Conservation (phyloP, 2,329 filamentous ascomycete species). For the Ophiocordyceps camponoti-floridani region DNA sequence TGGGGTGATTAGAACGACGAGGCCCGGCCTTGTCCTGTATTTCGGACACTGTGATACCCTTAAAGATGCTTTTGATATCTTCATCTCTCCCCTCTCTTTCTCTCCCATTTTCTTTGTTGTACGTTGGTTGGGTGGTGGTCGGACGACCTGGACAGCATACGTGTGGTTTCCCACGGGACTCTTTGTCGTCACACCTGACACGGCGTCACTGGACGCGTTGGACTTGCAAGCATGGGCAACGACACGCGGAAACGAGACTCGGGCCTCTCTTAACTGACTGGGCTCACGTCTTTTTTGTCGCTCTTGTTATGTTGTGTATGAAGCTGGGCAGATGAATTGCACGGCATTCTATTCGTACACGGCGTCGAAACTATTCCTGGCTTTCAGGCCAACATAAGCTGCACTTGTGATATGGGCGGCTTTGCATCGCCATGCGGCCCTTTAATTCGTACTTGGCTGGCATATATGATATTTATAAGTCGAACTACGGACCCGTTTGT, state of each 20-base stretch:
- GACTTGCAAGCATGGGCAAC: too few relatives aligned
- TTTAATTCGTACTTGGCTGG: too few relatives aligned
- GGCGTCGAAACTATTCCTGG: not conserved
- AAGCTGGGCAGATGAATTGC: not conserved
- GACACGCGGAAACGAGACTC: not conserved
- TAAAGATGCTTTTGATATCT: constrained; percentile 6
- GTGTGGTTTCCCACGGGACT: not conserved
- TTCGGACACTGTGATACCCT: constrained; percentile 20
- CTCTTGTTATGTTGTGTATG: not conserved
- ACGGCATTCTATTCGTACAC: not conserved
- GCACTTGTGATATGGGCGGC: too few relatives aligned
- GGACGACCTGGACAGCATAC: not conserved
- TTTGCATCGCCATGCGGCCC: too few relatives aligned
- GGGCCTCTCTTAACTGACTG: not conserved
- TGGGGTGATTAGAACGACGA: constrained; percentile 2
- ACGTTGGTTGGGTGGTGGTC: not conserved
- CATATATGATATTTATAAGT: too few relatives aligned
- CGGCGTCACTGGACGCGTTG: too few relatives aligned
- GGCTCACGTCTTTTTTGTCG: not conserved
- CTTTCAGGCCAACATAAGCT: too few relatives aligned
- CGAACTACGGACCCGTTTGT: too few relatives aligned
- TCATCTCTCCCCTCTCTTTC: not conserved
- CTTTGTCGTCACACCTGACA: not conserved
- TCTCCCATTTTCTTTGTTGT: not conserved
- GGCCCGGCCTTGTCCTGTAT: constrained; percentile 7